Base-by-base conservation (phyloP, 768 basidiomycete species). In the Amanita subjunquillea region DNA sequence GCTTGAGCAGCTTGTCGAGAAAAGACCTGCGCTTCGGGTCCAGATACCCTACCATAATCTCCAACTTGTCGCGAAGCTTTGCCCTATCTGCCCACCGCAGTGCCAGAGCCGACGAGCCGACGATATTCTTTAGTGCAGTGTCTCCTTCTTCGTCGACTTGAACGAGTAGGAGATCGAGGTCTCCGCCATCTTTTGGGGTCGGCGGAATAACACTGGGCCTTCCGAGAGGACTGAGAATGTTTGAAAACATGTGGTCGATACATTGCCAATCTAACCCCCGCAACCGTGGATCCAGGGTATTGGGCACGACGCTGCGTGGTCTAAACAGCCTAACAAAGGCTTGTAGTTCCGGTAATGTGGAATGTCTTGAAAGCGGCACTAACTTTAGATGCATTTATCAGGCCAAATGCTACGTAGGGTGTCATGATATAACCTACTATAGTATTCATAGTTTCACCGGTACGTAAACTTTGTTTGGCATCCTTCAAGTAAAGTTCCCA, bases 331-430 rank as follows among this genome's bases (percentile, higher is more conserved):
- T 69, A 23, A 96, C 90, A 50, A 99, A 85, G 1, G 71, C 67
- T 55, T 83, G 81, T 0, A 99, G 76, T 62, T 98, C 95, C 0
- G 89, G 87, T 4, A 96, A 77, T 0, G 87, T 76, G 0, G 92
- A 95, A 62, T 98, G 95, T 2, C 95, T 80, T 7, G 82, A 80
- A 4, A 98, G 73, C 0, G 91, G 91, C 6, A 87, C 83, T 7
- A 90, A 77, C 91, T 94, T 55, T 4, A 13, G 4, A 32, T 37
- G 7, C 20, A 40, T 22, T 15, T 29, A 41, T 30, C 8, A 15
- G 15, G 9, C 41, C 7, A 47, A 17, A 34, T 7, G 2, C n/a
- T 23, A 36, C 7, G 8, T 10, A 20, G 20, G 37, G 52, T 39
- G 2, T 27, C 17, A 34, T 9, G 10, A 37, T 25, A n/a, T 8